Base-by-base conservation (phyloP, 495 filamentous ascomycete genomes). In the Daldinia concentrica region DNA sequence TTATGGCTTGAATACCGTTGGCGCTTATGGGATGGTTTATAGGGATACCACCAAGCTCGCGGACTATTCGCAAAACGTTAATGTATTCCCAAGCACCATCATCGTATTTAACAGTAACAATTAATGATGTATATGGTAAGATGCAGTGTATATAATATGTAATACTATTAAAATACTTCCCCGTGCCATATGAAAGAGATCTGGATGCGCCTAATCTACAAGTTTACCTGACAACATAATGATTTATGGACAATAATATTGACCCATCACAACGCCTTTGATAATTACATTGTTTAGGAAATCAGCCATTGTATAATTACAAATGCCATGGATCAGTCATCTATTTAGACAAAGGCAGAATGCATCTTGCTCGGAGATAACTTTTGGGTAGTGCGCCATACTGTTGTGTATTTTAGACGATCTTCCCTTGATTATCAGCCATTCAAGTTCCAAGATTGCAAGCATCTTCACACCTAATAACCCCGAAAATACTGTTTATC, bases 1-100 rank as follows among this genome's bases (percentile, higher is more conserved):
- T 29, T 86, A 84, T 57, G 81, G 86, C 60, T 75, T 89, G 22
- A 88, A 86, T 64, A 87, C 86, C 1, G 77, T 85, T 4, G 84
- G 83, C 8, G 74, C 79, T 5, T 78, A 68, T 22, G 79, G 79
- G 29, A 84, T 85, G 82, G 64, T 80, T 1, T 83, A 78, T 14
- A 55, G 78, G 34, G 81, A 90, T 74, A 87, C 85, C 0, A 74
- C 62, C 19, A 81, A 85, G 56, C 41, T 89, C 24, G 88, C 85
- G 4, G 63, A 70, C 14, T 85, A 82, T 32, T 75, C 76, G 43
- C 85, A 87, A 51, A 92, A 92, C 66, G 58, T 84, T 22, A 84
- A 84, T 62, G 84, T 82, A 1, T 90, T 80, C 76, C 81, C 84
- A 22, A 82, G 85, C 59, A 86, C 83, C 1, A 82, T 89, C 67